Evolutionary conservation across 768 basidiomycete species (phyloP), one percentile per base, ranked within the genome.

Genomic region (Pleurotus platypus): DNA sequence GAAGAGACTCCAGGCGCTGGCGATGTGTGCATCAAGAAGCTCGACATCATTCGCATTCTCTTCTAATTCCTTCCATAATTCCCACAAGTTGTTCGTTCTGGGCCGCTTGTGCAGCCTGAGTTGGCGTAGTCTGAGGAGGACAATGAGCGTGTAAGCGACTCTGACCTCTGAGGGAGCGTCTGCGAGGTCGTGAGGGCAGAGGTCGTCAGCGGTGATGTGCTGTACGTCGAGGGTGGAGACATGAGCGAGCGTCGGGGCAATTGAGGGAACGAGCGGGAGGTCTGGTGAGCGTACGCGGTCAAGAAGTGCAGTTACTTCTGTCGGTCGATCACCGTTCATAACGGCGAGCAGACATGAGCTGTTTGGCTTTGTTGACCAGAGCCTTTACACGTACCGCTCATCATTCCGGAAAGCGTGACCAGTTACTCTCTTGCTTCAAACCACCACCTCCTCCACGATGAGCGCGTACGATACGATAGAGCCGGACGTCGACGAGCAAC

Each of bases 381-480:
- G 51, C 51, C 51, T 11, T 39, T 39, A 50, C 37, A 16, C 49
- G 7, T 30, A 27, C 27, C 49, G 30, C n/a, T 45, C n/a, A 16
- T 16, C 20, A 22, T 16, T 22, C n/a, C 30, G 20, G 26, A 26
- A 50, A 35, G 49, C n/a, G 27, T n/a, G 11, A n/a, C 49, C 15
- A 11, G 37, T 22, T 42, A 16, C 12, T 39, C 24, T 13, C 37
- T 40, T 20, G 18, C 39, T 38, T 9, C 15, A 22, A 24, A 18
- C 51, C 9, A 39, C 51, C 22, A 42, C 51, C 30, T 30, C 30
- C 30, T 35, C 30, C 37, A 20, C 51, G 26, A 54, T 54, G 51
- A 27, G 22, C 26, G 39, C n/a, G 15, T 54, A 54, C 51, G 79
- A 87, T 58, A 90, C 89, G 35, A 96, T 96, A 56, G 94, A 95